These are phyloP conservation scores for Dictyostelium capitatum DNA, from an alignment of 78 protist species.

Conservation along the genomic window DNA sequence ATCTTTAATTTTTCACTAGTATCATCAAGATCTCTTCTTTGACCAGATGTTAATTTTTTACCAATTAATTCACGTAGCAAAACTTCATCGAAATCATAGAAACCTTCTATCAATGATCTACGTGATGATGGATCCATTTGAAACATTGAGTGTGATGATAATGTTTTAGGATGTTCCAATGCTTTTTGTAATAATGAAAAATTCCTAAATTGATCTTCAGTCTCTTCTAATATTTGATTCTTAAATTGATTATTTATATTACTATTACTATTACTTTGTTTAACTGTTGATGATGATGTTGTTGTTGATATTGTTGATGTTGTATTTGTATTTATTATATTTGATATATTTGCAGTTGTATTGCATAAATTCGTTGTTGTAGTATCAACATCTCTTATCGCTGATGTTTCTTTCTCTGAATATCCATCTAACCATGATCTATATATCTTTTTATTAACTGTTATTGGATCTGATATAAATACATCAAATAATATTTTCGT, in stretches of 20 bases:
- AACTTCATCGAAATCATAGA: slow-evolving; percentile 52
- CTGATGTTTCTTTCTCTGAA: slow-evolving; percentile 48
- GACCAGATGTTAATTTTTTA: slow-evolving; percentile 70
- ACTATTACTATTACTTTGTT: not conserved
- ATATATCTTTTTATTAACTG: slow-evolving; percentile 66
- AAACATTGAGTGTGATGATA: slow-evolving; percentile 65
- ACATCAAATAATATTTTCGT: slow-evolving; percentile 69
- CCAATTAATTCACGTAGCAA: slow-evolving; percentile 70
- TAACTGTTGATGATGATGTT: not conserved
- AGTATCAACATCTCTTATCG: not conserved
- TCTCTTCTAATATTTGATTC: slow-evolving; percentile 33
- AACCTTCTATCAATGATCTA: slow-evolving; percentile 49
- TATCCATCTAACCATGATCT: slow-evolving; percentile 61
- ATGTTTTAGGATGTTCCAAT: slow-evolving; percentile 58
- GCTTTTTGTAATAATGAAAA: slow-evolving; percentile 50
- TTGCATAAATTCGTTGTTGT: not conserved
- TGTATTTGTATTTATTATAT: not conserved
- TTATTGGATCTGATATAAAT: slow-evolving; percentile 55
- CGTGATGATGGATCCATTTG: slow-evolving; percentile 41
- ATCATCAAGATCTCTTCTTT: slow-evolving; percentile 73
- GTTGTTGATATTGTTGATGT: not conserved
- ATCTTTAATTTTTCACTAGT: slow-evolving; percentile 43
- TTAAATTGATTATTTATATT: slow-evolving; percentile 11
- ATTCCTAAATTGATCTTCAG: slow-evolving; percentile 76
- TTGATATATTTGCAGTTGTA: not conserved